Evolutionary conservation across 1,284 basidiomycete species (phyloP).

Genomic region (Ceratobasidium sp.): DNA sequence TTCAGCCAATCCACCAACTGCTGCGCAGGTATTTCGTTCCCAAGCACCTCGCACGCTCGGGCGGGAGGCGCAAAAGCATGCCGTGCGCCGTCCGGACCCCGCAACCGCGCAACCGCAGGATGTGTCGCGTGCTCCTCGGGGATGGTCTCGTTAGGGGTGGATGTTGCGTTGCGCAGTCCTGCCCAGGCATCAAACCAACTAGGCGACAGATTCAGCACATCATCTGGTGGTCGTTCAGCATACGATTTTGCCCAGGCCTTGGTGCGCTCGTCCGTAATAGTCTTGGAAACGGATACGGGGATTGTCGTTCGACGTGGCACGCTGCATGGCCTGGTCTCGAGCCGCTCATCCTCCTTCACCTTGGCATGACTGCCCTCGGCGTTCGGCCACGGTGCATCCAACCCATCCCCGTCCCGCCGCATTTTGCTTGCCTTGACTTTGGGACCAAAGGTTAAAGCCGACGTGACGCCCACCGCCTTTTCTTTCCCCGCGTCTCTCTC

Average conservation of each 20-base stretch:
- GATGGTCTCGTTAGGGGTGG: background rate
- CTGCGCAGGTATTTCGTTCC: constrained; percentile 77
- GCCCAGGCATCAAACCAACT: constrained; percentile 8
- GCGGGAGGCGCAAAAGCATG: constrained; percentile 60
- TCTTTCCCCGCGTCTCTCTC: background rate
- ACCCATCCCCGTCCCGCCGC: constrained; percentile 3
- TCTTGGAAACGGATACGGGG: background rate
- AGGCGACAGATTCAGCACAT: constrained; percentile 23
- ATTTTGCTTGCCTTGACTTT: background rate
- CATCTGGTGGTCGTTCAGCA: background rate
- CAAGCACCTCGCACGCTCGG: constrained; percentile 78
- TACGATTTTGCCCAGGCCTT: constrained; percentile 31
- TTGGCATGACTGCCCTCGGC: constrained; percentile 4
- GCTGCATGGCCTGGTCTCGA: constrained; percentile 4
- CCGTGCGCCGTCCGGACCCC: constrained; percentile 8
- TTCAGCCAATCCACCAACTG: constrained; percentile 87
- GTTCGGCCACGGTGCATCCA: constrained; percentile 32
- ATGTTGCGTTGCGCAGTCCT: background rate
- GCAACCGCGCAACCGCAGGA: constrained; percentile 40
- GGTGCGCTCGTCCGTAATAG: constrained; percentile 20
- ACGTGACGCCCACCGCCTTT: background rate
- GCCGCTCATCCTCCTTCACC: background rate
- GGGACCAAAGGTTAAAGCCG: background rate
- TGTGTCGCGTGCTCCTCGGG: constrained; percentile 25
- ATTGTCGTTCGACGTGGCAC: background rate